These are phyloP conservation scores for Nannochloropsis granulata DNA, from an alignment of 108 stramenopile genomes.

Conservation along the genomic window DNA sequence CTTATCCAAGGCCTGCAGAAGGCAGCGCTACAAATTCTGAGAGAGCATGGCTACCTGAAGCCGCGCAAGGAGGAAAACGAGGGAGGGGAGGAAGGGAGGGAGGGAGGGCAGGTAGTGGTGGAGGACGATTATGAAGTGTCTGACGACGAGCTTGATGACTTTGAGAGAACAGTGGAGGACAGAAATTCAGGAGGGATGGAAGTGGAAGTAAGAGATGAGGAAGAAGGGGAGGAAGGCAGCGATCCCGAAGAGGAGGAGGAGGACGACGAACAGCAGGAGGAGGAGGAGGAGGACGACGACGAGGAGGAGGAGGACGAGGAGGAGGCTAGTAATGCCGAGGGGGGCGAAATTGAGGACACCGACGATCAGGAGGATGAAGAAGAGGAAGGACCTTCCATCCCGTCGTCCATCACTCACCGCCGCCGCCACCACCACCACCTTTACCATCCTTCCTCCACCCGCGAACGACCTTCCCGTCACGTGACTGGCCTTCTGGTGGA, in stretches of 20 bases:
- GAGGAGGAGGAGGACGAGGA: not conserved
- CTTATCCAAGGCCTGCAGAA: not conserved
- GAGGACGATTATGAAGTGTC: not conserved
- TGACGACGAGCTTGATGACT: not conserved
- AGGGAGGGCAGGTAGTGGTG: not conserved
- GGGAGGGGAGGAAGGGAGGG: too few species aligned
- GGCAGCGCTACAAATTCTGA: not conserved
- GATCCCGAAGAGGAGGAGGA: not conserved
- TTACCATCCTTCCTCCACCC: not conserved
- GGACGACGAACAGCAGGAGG: not conserved
- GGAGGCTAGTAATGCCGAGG: not conserved
- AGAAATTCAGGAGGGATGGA: not conserved
- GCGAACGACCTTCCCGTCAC: not conserved
- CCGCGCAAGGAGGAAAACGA: not conserved
- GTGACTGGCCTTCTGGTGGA: not conserved
- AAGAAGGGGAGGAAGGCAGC: not conserved
- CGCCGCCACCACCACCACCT: not conserved
- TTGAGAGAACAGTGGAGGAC: not conserved
- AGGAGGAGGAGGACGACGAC: not conserved
- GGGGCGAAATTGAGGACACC: not conserved
- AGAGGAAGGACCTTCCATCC: not conserved
- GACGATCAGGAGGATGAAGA: not conserved
- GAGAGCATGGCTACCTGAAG: not conserved
- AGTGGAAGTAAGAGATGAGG: not conserved
- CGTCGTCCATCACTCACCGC: too few species aligned